Base-by-base conservation (phyloP, 108 stramenopile genomes). In the Fistulifera solaris region DNA sequence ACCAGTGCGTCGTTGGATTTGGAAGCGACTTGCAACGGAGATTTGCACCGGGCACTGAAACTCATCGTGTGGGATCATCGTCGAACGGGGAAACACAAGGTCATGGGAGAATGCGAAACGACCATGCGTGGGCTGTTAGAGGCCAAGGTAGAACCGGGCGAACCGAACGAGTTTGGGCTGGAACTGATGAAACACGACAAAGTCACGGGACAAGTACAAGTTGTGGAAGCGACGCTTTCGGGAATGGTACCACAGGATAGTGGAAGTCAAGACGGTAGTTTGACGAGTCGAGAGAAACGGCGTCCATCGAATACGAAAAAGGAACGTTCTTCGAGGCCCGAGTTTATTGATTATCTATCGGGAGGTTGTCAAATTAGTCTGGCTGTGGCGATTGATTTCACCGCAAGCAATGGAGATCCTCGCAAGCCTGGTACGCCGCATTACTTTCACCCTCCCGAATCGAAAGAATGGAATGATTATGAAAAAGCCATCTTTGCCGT, bases 371-470 rank as follows among this genome's bases (percentile, higher is more conserved):
- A 81, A 68, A 67, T 88, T 19, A 76, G 62, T 52, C 43, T 88
- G 58, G 76, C 71, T 26, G 89, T 96, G 13, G 96, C 93, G 5
- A 81, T 96, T 50, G 96, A 96, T 63, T 96, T 93, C 57, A 94
- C 95, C 7, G 92, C 86, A 28, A 83, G 80, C 44, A 96, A 96
- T 72, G 95, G 95, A 11, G 83, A 83, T 59, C 92, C 92, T 23
- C 44, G 74, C 48, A 59, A 78, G 43, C 67, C 75, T 24, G 85
- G 83, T 0, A 87, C 89, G 22, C 77, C 83, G 16, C 89, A 92
- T 58, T 78, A 83, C 40, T 75, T 92, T 35, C 71, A 84, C 46
- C 72, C 66, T 16, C 68, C 76, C 35, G 75, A 54, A 19, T 53
- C 75, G 16, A 77, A 82, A 42, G 62, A 68, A 66, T 71, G 80